Conservation (phyloP, 1,139 yeast genomes). For the Citeromyces hawaiiensis region DNA sequence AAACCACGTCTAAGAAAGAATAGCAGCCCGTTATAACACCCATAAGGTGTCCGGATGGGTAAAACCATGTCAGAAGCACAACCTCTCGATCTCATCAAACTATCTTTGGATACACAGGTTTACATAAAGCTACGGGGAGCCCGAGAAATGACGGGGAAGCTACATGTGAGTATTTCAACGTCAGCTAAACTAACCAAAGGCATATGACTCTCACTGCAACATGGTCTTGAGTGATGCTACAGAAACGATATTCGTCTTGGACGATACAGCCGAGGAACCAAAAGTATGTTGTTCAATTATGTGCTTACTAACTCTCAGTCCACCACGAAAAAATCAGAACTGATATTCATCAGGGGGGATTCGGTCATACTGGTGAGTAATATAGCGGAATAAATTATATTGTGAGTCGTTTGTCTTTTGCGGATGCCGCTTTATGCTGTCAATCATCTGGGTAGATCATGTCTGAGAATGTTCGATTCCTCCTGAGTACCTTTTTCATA, state of each 20-base stretch:
- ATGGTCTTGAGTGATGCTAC: conserved; percentile 89
- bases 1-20: too few relatives aligned
- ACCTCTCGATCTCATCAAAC: conserved; percentile 81
- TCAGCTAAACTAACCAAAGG: conserved; percentile 19
- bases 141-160: conserved; percentile 78
- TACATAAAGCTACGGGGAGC: conserved; percentile 93
- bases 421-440: too few relatives aligned
- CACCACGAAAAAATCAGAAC: conserved; percentile 58
- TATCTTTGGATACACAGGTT: conserved; percentile 78
- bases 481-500: too few relatives aligned
- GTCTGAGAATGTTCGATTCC: too few relatives aligned
- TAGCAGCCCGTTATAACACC: too few relatives aligned
- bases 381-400: too few relatives aligned
- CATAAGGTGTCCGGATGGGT: conserved; percentile 1
- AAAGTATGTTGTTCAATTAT: conserved; percentile 14
- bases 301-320: conserved; percentile 15
- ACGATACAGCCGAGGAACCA: conserved; percentile 29
- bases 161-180: conserved; percentile 38
- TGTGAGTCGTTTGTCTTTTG: too few relatives aligned
- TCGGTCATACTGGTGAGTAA: conserved; percentile 59
- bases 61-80: conserved; percentile 21
- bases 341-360: conserved; percentile 95
- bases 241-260: conserved; percentile 60
- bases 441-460: too few relatives aligned
- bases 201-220: conserved; percentile 93